Evolutionary conservation across 108 stramenopile species (phyloP), one percentile per base, ranked within the genome.

Genomic region (Fragilaria crotonensis): DNA sequence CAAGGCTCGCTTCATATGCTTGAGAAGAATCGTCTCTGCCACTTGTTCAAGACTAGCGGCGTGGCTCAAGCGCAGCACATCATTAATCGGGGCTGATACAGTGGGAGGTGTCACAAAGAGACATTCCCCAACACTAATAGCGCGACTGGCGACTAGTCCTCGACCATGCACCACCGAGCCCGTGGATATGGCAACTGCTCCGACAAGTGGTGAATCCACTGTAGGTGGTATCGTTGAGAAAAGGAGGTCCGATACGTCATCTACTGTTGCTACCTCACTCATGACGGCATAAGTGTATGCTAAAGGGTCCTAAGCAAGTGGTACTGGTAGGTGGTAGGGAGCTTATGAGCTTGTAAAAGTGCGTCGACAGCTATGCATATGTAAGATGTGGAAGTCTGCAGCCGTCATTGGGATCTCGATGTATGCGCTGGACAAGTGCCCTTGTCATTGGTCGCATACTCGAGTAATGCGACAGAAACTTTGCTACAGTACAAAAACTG

Each of bases 81-180:
- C 32, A 33, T 63, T 47, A n/a, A 60, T 54, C 33, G 62, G 62
- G 1, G 66, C 78, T 4, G 74, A 61, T 5, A 80, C 53, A 7
- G 75, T 68, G 14, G 89, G 70, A 45, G 70, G 79, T 26, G 63
- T 80, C 1, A 83, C 72, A 72, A 90, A 87, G 11, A 90, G 56
- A 59, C 80, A 80, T 53, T 77, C 78, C 52, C 89, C 85, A 21
- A 73, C 55, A 0, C 30, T 22, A n/a, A 90, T 71, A 48, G 78
- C 79, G n/a, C 64, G 58, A 19, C 65, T 85, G 17, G 67, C 73
- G 9, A 90, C 57, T 3, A 90, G 62, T 4, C 89, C 89, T 14
- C 36, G 7, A 11, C 36, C 36, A 14, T 41, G 36, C 11, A 41
- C 36, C 7, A 41, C 36, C 11, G 36, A 41, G 14, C 11, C 7